Evolutionary conservation across 1,284 basidiomycete genomes (phyloP).

Genomic region (Cutaneotrichosporon cutaneum): DNA sequence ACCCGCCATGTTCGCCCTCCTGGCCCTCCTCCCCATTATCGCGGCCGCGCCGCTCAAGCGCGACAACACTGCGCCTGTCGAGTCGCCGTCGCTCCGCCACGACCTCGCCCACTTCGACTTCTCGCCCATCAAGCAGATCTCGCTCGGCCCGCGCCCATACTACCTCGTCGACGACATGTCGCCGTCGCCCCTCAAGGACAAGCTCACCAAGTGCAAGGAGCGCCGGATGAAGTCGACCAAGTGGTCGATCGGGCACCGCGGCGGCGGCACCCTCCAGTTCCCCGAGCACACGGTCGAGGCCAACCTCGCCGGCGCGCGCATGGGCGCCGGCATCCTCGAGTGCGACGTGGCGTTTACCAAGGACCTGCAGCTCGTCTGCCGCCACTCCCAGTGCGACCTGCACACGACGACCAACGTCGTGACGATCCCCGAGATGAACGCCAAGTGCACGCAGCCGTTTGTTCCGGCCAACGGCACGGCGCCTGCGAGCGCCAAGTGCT

Average conservation of each 20-base stretch:
- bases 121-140: slow-evolving; percentile 20
- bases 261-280: slow-evolving; percentile 28
- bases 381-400: slow-evolving; percentile 29
- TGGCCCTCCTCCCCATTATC: too few relatives aligned
- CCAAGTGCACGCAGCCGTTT: slow-evolving; percentile 27
- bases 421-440: slow-evolving; percentile 20
- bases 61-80: too few relatives aligned
- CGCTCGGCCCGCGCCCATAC: slow-evolving; percentile 26
- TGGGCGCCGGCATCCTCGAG: slow-evolving; percentile 31
- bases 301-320: slow-evolving; percentile 24
- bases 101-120: slow-evolving; percentile 6
- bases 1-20: too few relatives aligned
- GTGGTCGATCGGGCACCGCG: slow-evolving; percentile 25
- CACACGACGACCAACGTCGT: slow-evolving; percentile 29
- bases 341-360: slow-evolving; percentile 28
- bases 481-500: slow-evolving; percentile 24
- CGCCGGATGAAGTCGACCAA: slow-evolving; percentile 2
- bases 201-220: slow-evolving; percentile 21
- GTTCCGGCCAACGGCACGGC: slow-evolving; percentile 14
- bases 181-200: slow-evolving; percentile 22
- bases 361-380: slow-evolving; percentile 28
- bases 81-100: not conserved
- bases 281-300: slow-evolving; percentile 28
- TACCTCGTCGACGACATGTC: slow-evolving; percentile 28
- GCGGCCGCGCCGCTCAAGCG: too few relatives aligned